A percentile compares a stretch with the other conserved stretches of the same genome.
Evolutionary conservation across 23 red algal genomes (phyloP).

Genomic region (Gracilaria gracilis): DNA sequence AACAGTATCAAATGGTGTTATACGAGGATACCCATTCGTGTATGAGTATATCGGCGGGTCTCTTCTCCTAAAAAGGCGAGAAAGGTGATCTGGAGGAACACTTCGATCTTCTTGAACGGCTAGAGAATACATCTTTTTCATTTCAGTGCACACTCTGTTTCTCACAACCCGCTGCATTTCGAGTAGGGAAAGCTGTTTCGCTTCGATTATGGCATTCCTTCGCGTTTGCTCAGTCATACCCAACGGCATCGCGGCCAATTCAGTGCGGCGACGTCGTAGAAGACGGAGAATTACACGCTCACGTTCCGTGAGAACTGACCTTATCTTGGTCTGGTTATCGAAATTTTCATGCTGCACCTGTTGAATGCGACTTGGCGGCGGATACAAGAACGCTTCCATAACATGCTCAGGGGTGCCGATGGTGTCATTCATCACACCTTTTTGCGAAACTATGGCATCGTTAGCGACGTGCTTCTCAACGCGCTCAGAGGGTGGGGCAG

Average conservation of each 20-base stretch:
- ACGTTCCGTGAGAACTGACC: slow-evolving; percentile 59
- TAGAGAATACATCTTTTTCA: slow-evolving; percentile 63
- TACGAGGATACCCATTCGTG: slow-evolving; percentile 60
- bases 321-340: slow-evolving; percentile 47
- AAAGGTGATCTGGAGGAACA: slow-evolving; percentile 58
- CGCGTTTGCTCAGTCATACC: slow-evolving; percentile 66
- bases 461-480: slow-evolving; percentile 19
- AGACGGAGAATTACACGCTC: slow-evolving; percentile 58
- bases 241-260: slow-evolving; percentile 62
- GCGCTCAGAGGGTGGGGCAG: not conserved
- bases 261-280: slow-evolving; percentile 43
- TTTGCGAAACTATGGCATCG: slow-evolving; percentile 32
- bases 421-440: slow-evolving; percentile 50
- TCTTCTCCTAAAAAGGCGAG: slow-evolving; percentile 44
- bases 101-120: slow-evolving; percentile 52
- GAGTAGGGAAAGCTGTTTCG: slow-evolving; percentile 64
- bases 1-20: slow-evolving; percentile 59
- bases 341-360: slow-evolving; percentile 28
- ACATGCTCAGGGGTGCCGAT: slow-evolving; percentile 36
- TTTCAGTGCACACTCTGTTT: slow-evolving; percentile 61
- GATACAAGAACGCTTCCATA: slow-evolving; percentile 47
- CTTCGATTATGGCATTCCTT: slow-evolving; percentile 76
- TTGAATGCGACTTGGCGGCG: slow-evolving; percentile 11
- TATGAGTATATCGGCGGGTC: slow-evolving; percentile 68
- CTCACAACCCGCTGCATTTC: slow-evolving; percentile 72